Base-by-base conservation (phyloP, 2,329 filamentous ascomycete genomes). In the Domatiomyces globalis region DNA sequence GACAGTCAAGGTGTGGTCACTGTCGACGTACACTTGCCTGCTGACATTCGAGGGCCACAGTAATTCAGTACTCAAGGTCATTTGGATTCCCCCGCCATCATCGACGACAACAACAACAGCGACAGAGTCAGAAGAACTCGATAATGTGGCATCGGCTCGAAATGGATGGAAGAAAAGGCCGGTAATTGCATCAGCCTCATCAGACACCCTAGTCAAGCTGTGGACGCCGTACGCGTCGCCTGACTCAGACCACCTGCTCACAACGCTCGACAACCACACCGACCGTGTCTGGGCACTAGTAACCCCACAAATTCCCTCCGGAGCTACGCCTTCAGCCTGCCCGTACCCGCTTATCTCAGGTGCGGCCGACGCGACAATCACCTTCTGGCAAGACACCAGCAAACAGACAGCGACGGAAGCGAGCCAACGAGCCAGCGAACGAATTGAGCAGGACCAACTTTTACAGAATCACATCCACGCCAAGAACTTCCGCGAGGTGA, bases 21-120 rank as follows among this genome's bases (percentile, higher is more conserved):
- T 98, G 55, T 78, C 83, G 1, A 89, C 95, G 67, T 98, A 95
- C 69, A 87, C 81, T 58, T 98, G 92, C 67, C 72, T 98, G 45
- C 77, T 90, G 52, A 96, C 92, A 0, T 92, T 96, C 51, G 94
- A 98, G 68, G 92, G 92, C 0, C 92, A 98, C 67, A 90, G 88
- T 4, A 94, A 96, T 70, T 95, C 86, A 61, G 85, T 98, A 2
- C 73, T 98, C 29, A 96, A 96, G 69, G 85, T 95, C 2, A 78
- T 85, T 2, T 98, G 92, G 92, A 74, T 98, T 4, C 77, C 78
- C 1, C 71, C 75, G 49, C 68, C 67, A 10, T 18, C 22, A 5
- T 60, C 67, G 10, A 60, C 69, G 44, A 62, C 66, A 29, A 63
- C 64, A 46, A 61, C 61, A 12, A 63, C 67, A n/a, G n/a, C n/a